Percentiles rank a stretch among this genome's conserved stretches.
Conservation (phyloP, 352 stramenopile genomes). For the Pythium pyrilobum region DNA sequence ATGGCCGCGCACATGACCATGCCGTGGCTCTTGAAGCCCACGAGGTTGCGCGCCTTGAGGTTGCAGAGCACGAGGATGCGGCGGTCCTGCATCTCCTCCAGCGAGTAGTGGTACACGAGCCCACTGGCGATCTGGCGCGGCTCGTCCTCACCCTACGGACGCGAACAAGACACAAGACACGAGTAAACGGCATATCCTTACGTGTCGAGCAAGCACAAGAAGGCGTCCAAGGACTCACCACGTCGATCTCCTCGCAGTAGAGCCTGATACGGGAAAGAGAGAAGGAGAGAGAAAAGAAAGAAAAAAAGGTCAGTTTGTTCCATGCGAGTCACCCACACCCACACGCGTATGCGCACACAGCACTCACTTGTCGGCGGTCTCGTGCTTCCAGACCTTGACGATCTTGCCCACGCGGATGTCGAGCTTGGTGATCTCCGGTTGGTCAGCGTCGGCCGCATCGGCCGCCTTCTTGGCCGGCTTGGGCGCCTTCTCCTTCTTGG, state of each 20-base stretch:
- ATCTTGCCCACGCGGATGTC: constrained; percentile 91
- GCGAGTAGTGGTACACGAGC: constrained; percentile 82
- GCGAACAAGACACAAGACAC: constrained; percentile 8
- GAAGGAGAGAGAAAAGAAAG: background rate
- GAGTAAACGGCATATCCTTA: background rate
- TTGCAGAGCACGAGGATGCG: constrained; percentile 89
- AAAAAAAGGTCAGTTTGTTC: background rate
- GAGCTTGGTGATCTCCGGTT: constrained; percentile 88
- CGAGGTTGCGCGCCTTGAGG: constrained; percentile 88
- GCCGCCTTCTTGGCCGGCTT: constrained; percentile 38
- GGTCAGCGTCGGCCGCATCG: constrained; percentile 34
- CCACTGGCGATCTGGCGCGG: constrained; percentile 84
- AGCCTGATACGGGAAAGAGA: no score
- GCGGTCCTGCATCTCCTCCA: constrained; percentile 83
- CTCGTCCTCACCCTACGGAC: constrained; percentile 51
- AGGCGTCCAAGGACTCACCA: no score
- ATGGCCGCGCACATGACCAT: constrained; percentile 89
- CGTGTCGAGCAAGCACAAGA: background rate
- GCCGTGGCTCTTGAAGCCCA: constrained; percentile 88
- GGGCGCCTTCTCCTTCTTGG: constrained; percentile 47
- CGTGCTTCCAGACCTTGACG: constrained; percentile 90
- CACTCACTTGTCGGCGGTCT: constrained; percentile 81
- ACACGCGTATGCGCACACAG: background rate
- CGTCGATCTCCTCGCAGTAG: constrained; percentile 91
- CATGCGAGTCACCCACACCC: background rate